Evolutionary conservation across 108 stramenopile species (phyloP).

Genomic region (Skeletonema menzelii): DNA sequence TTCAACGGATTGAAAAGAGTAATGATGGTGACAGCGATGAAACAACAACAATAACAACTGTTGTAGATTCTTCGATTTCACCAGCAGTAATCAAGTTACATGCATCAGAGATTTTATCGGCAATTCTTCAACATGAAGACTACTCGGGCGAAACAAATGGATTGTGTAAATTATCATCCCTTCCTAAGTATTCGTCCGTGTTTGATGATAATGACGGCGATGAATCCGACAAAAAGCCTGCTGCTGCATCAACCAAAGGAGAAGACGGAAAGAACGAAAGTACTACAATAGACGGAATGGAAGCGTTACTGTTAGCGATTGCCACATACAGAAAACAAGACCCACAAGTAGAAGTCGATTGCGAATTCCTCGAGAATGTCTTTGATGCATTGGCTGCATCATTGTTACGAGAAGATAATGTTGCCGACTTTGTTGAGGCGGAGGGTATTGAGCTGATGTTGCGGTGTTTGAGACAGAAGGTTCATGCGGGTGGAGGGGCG

Average conservation of each 20-base stretch:
- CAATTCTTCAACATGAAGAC: conserved; percentile 69
- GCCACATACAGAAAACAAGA: conserved; percentile 66
- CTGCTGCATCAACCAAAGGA: not conserved
- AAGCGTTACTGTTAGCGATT: conserved; percentile 59
- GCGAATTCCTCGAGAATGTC: conserved; percentile 75
- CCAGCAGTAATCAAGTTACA: conserved; percentile 39
- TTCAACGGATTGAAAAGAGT: conserved; percentile 44
- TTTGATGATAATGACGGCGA: conserved; percentile 36
- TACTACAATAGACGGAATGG: conserved; percentile 61
- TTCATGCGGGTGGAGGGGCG: conserved; percentile 67
- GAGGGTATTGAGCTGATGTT: conserved; percentile 78
- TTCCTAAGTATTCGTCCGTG: conserved; percentile 17
- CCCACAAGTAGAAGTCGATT: conserved; percentile 62
- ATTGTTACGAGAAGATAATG: conserved; percentile 56
- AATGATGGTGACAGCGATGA: not conserved
- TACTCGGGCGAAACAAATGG: conserved; percentile 34
- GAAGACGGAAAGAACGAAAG: not conserved
- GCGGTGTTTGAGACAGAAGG: conserved; percentile 70
- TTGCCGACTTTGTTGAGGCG: conserved; percentile 60
- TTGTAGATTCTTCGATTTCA: conserved; percentile 1
- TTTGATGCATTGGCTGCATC: conserved; percentile 56
- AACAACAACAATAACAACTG: not conserved
- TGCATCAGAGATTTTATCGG: conserved; percentile 55
- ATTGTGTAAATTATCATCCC: conserved; percentile 10
- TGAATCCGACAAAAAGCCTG: not conserved